Base-by-base conservation (phyloP, 371 early-diverging fungal species). In the Rhizopus sp. region DNA sequence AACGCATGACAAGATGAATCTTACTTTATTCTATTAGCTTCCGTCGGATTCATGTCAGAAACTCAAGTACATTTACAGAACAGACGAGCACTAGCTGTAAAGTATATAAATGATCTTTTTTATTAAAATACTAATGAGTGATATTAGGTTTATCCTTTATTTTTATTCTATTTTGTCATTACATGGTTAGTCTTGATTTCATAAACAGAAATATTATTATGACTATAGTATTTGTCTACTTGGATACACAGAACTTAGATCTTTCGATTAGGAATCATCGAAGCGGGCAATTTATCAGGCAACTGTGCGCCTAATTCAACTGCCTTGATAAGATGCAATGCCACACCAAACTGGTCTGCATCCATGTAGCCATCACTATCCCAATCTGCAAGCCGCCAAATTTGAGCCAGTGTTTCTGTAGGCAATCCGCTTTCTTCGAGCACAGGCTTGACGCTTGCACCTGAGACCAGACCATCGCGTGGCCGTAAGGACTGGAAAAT, bases 141-240 rank as follows among this genome's bases (percentile, higher is more conserved):
- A n/a, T 15, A 29, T 13, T 50, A 70, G 71, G 68, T 71, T 29
- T 97, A 94, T 68, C 97, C 97, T 40, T 83, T 97, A 35, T 89
- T 88, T 62, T 75, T 97, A 59, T 97, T 97, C 60, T 97, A 95
- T 68, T 93, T 95, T 50, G 77, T 91, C 59, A 89, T 97, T 65
- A 88, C 86, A 12, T 97, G 96, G 96, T 84, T 95, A 77, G 88
- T 95, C 41, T 71, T 89, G 38, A 86, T 91, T 16, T 84, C 85
- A 45, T 86, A 70, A 69, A 47, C 15, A 8, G 16, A 41, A 50
- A 37, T n/a, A 17, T 29, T 37, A 35, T 37, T 51, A 17, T 51
- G n/a, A 17, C 38, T 12, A 31, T 31, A 49, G 16, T 7, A 10
- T 37, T 17, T 50, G 7, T 48, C 45, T 16, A 44, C 10, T 51